These are phyloP conservation scores for Pythium coloratum DNA, from an alignment of 352 stramenopile genomes.

Conservation along the genomic window DNA sequence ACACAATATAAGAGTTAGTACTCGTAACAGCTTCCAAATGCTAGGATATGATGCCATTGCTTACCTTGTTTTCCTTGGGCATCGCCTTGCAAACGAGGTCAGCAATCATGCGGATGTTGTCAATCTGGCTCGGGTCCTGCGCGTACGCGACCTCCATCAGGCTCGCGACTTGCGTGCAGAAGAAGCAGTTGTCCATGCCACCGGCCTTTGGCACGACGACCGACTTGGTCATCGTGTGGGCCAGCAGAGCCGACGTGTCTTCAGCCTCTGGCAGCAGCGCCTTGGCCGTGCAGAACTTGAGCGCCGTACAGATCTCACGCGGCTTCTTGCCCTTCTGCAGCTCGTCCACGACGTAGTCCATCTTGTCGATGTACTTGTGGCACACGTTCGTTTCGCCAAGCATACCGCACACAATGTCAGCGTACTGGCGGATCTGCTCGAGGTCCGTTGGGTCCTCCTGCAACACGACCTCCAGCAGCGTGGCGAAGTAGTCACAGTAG, in stretches of 20 bases:
- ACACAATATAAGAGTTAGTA: conserved; percentile 2
- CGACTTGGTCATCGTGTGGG: conserved; percentile 18
- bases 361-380: conserved; percentile 66
- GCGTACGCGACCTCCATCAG: conserved; percentile 55
- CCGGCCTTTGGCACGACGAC: background rate
- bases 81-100: conserved; percentile 64
- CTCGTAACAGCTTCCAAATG: background rate
- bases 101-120: conserved; percentile 59
- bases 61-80: conserved; percentile 60
- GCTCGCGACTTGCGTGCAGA: conserved; percentile 66
- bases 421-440: conserved; percentile 57
- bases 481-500: conserved; percentile 72
- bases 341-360: conserved; percentile 63
- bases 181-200: conserved; percentile 44
- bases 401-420: conserved; percentile 77
- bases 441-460: conserved; percentile 58
- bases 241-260: conserved; percentile 11
- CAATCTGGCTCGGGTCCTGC: conserved; percentile 51
- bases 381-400: conserved; percentile 60
- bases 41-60: background rate
- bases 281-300: conserved; percentile 57
- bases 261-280: conserved; percentile 4
- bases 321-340: conserved; percentile 68
- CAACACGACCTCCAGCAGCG: conserved; percentile 53
- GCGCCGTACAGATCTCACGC: conserved; percentile 52